These are phyloP conservation scores for Aspergillus fijiensis DNA, from an alignment of 2,329 filamentous ascomycete genomes.

Conservation along the genomic window DNA sequence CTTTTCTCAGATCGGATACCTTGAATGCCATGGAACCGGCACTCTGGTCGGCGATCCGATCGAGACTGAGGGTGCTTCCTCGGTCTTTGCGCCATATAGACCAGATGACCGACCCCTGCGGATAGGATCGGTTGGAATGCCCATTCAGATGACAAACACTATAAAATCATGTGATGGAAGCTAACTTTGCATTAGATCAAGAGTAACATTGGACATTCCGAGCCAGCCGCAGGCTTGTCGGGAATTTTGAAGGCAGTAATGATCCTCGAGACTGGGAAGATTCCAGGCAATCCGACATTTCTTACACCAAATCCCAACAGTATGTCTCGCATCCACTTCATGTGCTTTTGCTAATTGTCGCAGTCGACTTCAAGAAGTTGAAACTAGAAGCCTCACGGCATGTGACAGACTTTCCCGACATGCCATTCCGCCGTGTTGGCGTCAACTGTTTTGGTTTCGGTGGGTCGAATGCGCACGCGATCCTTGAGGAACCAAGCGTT, in stretches of 20 bases:
- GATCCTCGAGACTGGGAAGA: slow-evolving; percentile 25
- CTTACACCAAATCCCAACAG: slow-evolving; percentile 18
- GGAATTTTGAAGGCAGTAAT: slow-evolving; percentile 28
- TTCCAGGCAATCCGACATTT: slow-evolving; percentile 32
- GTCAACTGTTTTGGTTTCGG: slow-evolving; percentile 27
- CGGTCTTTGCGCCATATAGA: slow-evolving; percentile 17
- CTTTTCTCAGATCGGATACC: slow-evolving; percentile 29
- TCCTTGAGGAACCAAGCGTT: slow-evolving; percentile 19
- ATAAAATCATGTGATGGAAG: neutral
- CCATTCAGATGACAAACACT: neutral
- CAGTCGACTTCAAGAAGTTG: slow-evolving; percentile 21
- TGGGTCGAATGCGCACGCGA: slow-evolving; percentile 20
- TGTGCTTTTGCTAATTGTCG: neutral
- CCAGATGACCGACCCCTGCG: slow-evolving; percentile 8
- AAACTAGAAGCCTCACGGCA: slow-evolving; percentile 17
- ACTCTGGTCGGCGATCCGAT: slow-evolving; percentile 29
- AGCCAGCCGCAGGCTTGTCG: slow-evolving; percentile 27
- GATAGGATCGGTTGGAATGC: slow-evolving; percentile 21
- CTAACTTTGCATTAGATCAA: slow-evolving; percentile 19
- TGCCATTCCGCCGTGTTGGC: slow-evolving; percentile 12
- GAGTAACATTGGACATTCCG: slow-evolving; percentile 29
- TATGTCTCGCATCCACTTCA: neutral
- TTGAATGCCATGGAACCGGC: slow-evolving; percentile 46
- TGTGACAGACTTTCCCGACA: slow-evolving; percentile 19
- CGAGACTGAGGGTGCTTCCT: slow-evolving; percentile 24